Evolutionary conservation across 331 rosid genomes (phyloP), one percentile per base, ranked within the genome.

Genomic region (Quercus tomentella): DNA sequence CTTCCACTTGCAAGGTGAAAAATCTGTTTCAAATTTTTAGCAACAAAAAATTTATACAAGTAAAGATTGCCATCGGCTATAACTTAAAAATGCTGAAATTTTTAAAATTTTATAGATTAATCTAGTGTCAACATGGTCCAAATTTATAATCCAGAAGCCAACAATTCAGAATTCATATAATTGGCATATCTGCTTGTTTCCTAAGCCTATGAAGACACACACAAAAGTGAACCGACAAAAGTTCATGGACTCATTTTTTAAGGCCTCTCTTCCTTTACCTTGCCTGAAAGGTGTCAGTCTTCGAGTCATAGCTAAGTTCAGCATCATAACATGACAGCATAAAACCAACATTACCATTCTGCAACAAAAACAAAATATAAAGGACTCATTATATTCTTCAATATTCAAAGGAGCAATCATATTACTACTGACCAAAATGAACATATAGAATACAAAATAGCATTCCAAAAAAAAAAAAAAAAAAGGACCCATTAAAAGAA

Each of bases 291-390:
- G 92, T 89, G 80, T 90, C 85, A n/a, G 84, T 82, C 79, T 55
- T 56, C 5, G 84, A 82, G 74, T 87, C 94, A 76, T 96, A 93
- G 79, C 92, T 82, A 69, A 96, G 80, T 77, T 85, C 92, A 22
- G 99, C 99, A 77, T 93, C 99, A 83, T 96, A 96, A 85, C 98
- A 93, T 33, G 99, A 96, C 49, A 96, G 86, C 97, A 91, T 76
- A 81, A 96, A 96, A 35, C 99, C 98, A 73, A 91, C 91, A 88
- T 93, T 91, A 67, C 98, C 97, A 75, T 89, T 89, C 99, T 96
- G 97, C 88, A 35, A 25, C 5, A 85, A 80, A 70, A 52, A 45
- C 49, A 26, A 67, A 26, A 68, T 2, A 56, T 12, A 22, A 30
- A 41, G 61, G 52, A 17, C 31, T 54, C 56, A 78, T n/a, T 41